Conservation (phyloP, 2,329 filamentous ascomycete genomes). For the Calonectria crousiana region DNA sequence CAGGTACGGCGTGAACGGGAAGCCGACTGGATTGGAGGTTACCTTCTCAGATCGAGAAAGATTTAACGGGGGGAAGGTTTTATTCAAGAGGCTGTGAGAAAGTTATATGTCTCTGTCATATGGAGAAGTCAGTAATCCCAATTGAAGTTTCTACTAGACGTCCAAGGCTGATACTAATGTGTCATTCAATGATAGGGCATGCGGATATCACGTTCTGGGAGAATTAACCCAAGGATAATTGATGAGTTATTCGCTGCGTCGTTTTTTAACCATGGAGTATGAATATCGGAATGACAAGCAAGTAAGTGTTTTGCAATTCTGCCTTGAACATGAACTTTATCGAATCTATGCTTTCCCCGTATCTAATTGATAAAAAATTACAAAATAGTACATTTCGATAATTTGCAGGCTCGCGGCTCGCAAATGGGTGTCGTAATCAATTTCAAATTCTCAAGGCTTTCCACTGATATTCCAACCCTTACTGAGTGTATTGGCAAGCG, state of each 20-base stretch:
- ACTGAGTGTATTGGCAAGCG: neutral
- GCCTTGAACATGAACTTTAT: too few species aligned
- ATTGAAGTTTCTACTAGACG: neutral
- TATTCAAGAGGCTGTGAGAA: neutral
- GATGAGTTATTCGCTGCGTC: too few species aligned
- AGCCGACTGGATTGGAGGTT: neutral
- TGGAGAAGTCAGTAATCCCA: neutral
- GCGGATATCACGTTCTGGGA: neutral
- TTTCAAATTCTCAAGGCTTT: neutral
- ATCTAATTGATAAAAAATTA: neutral
- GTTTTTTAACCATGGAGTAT: too few species aligned
- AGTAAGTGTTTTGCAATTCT: too few species aligned
- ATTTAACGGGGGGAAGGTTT: neutral
- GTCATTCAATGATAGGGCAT: neutral
- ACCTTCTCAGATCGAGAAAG: neutral
- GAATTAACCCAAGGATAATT: too few species aligned
- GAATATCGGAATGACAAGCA: too few species aligned
- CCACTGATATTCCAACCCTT: neutral
- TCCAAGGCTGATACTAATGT: too few species aligned
- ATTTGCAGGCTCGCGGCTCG: neutral
- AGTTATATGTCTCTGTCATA: fast-evolving
- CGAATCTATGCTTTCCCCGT: neutral
- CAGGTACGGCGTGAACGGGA: neutral
- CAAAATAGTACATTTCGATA: neutral
- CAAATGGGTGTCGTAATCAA: neutral